Base-by-base conservation (phyloP, 495 filamentous ascomycete species). In the Neurospora sp. region DNA sequence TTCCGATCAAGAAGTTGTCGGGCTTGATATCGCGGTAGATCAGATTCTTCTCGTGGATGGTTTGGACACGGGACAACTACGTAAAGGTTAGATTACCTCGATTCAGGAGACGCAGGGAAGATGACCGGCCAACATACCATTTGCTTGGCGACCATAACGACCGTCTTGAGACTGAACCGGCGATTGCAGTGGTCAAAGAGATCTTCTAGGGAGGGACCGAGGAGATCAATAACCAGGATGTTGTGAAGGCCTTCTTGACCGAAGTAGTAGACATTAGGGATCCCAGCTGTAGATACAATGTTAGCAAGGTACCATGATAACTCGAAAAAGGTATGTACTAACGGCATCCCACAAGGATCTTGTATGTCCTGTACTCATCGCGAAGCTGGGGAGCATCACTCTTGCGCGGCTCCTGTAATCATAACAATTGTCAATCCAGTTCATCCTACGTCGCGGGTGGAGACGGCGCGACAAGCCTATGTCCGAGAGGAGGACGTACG, bases 11-110 rank as follows among this genome's bases (percentile, higher is more conserved):
- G 85, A 99, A 99, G 84, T 99, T 99, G 84, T 99, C 96, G 14
- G 96, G 96, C 82, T 99, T 99, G 85, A 99, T 99, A 80, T 99
- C 96, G 71, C 96, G 92, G 82, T 99, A 99, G 77, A 99, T 99
- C 45, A 98, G 86, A 81, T 99, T 99, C 89, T 98, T 99, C 84
- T 99, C 96, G 83, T 99, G 96, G 74, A 99, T 99, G 0, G 96
- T 99, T 87, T 99, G 96, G 37, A 99, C 96, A 71, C 96, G 89
- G 44, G 96, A 99, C 47, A 99, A 87, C 94, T 79, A 73, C 12
- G 44, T 3, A 71, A 69, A 18, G 45, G 39, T 71, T 73, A 75
- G 75, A 68, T 31, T 65, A 35, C 27, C 53, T 69, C 61, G 70
- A 38, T 69, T 70, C n/a, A 47, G 40, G n/a, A 4, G 20, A 41